Percentiles rank a stretch among this genome's conserved stretches.
Conservation (phyloP, 805 yeast species). For the Saccharomyces kudriavzevii region DNA sequence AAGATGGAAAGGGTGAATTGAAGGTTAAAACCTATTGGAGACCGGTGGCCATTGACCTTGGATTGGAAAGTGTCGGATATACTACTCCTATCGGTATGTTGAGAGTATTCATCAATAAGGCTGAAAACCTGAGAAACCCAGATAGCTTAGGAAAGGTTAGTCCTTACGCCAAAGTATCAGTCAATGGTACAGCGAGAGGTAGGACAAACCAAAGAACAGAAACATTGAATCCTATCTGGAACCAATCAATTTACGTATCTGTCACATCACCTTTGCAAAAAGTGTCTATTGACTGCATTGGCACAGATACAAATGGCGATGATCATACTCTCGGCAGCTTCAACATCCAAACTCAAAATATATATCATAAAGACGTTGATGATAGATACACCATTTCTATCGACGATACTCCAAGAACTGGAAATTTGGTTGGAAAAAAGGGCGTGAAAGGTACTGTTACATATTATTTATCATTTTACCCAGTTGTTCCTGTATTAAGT, state of each 20-base stretch:
- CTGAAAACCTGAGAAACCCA: conserved; percentile 63
- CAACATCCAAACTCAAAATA: conserved; percentile 52
- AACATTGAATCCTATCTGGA: conserved; percentile 68
- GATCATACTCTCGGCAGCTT: conserved; percentile 81
- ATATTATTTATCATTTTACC: conserved; percentile 71
- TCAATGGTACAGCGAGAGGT: conserved; percentile 62
- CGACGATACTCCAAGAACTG: conserved; percentile 46
- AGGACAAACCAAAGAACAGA: conserved; percentile 65
- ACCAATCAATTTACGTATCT: conserved; percentile 69
- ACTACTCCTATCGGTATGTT: conserved; percentile 85
- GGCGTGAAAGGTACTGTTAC: conserved; percentile 71
- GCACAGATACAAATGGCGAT: conserved; percentile 56
- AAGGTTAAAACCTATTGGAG: conserved; percentile 66
- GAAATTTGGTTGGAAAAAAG: conserved; percentile 56
- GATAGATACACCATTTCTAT: conserved; percentile 53
- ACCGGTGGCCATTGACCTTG: conserved; percentile 61
- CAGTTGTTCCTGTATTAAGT: conserved; percentile 62
- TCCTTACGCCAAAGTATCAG: conserved; percentile 71
- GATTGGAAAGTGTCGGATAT: conserved; percentile 63
- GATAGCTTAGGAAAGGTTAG: conserved; percentile 80
- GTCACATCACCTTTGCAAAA: conserved; percentile 70
- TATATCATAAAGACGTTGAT: conserved; percentile 49
- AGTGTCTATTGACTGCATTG: conserved; percentile 80
- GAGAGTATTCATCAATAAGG: conserved; percentile 59
- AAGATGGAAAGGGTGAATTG: conserved; percentile 61